A percentile compares a stretch with the other conserved stretches of the same genome.
Evolutionary conservation across 2,329 filamentous ascomycete genomes (phyloP).

Genomic region (Blastomyces gilchristii): DNA sequence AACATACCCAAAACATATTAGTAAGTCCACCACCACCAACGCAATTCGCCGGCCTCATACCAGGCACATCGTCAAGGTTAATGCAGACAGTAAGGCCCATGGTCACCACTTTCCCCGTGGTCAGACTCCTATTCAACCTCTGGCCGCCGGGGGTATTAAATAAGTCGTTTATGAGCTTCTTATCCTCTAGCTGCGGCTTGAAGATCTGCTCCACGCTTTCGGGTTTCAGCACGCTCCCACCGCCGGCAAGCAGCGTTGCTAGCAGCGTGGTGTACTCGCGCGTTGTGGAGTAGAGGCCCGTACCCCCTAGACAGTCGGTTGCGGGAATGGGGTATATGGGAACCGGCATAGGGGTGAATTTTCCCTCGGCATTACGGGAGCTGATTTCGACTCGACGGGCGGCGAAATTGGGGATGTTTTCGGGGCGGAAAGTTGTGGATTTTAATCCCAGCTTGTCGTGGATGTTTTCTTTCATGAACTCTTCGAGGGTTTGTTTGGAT

Average conservation of each 20-base stretch:
- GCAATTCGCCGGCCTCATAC: background rate
- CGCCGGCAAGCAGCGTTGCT: constrained; percentile 13
- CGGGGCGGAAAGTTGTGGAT: constrained; percentile 15
- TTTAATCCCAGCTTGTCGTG: constrained; percentile 35
- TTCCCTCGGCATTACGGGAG: background rate
- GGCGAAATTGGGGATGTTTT: background rate
- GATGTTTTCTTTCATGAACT: constrained; percentile 37
- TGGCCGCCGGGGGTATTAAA: constrained; percentile 1
- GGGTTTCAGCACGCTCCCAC: constrained; percentile 1
- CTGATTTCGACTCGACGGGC: background rate
- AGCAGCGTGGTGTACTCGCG: constrained; percentile 18
- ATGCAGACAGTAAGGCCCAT: constrained; percentile 8
- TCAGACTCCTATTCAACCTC: constrained; percentile 4
- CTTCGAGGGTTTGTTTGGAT: constrained; percentile 34
- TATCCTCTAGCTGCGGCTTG: constrained; percentile 5
- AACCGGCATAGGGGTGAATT: background rate
- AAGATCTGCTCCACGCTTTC: constrained; percentile 7
- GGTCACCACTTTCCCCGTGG: constrained; percentile 1
- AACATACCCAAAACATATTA: constrained; percentile 12
- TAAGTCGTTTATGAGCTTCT: background rate
- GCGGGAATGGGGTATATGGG: background rate
- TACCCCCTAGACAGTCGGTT: constrained; percentile 16
- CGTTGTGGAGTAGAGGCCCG: constrained; percentile 18
- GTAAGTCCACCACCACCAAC: constrained; percentile 7
- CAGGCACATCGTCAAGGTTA: constrained; percentile 7